A percentile compares a stretch with the other conserved stretches of the same genome.
These are phyloP conservation scores for Penicillium sp. DNA, from an alignment of 2,329 filamentous ascomycete species.

Conservation along the genomic window DNA sequence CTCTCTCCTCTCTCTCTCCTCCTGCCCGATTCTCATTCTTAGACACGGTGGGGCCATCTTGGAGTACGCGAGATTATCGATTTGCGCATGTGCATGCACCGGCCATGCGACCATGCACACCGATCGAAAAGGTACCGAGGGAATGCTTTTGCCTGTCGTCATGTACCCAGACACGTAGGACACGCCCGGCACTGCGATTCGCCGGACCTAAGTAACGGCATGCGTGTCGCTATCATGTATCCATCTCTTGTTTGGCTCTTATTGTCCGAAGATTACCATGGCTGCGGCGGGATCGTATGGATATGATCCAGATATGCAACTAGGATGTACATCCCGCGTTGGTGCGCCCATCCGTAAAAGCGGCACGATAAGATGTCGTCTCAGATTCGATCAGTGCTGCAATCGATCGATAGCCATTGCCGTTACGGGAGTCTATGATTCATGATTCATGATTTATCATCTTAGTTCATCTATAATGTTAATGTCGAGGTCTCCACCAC, in stretches of 20 bases:
- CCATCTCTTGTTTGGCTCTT: not conserved
- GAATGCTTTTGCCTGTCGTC: slow-evolving; percentile 4
- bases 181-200: not conserved
- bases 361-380: not conserved
- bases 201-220: slow-evolving; percentile 1
- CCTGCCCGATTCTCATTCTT: not conserved
- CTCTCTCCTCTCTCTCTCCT: not conserved
- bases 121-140: slow-evolving; percentile 7
- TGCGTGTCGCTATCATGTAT: not conserved
- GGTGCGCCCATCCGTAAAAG: not conserved
- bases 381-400: not conserved
- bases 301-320: not conserved
- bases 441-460: slow-evolving; percentile 2
- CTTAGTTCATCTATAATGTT: not conserved
- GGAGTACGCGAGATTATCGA: slow-evolving; percentile 3
- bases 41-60: slow-evolving; percentile 6
- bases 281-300: not conserved
- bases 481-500: not conserved
- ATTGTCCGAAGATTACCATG: not conserved
- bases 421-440: not conserved
- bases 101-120: slow-evolving; percentile 7
- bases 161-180: not conserved
- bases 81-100: not conserved
- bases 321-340: not conserved
- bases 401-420: not conserved